phyloP scores from a whole-genome alignment of 208 protist genomes.

The Angomonas deanei region DNA sequence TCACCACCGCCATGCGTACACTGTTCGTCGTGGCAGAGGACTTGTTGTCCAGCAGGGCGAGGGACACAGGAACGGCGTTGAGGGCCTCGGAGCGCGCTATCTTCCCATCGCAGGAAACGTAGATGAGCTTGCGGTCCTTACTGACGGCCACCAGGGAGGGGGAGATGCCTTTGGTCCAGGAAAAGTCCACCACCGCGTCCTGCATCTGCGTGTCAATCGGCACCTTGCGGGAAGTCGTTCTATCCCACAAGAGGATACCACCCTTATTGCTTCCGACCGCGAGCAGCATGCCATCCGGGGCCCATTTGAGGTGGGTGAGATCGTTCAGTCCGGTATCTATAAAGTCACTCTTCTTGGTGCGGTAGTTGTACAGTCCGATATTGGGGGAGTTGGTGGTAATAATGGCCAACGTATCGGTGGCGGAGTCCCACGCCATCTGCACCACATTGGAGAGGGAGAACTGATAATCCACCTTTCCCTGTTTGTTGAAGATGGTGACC shows the following conservation, averaged over 20 bases:
- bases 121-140: constrained; percentile 85
- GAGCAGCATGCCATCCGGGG: constrained; percentile 57
- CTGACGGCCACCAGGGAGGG: constrained; percentile 46
- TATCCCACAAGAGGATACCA: constrained; percentile 91
- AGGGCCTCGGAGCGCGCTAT: constrained; percentile 50
- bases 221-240: constrained; percentile 83
- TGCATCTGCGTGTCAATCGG: constrained; percentile 86
- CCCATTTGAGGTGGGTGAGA: constrained; percentile 88
- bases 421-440: constrained; percentile 86
- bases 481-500: constrained; percentile 70
- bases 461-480: constrained; percentile 75
- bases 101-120: constrained; percentile 79
- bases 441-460: constrained; percentile 62
- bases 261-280: constrained; percentile 90
- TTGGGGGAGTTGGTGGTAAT: constrained; percentile 55
- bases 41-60: constrained; percentile 54
- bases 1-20: constrained; percentile 50
- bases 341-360: constrained; percentile 47
- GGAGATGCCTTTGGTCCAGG: constrained; percentile 74
- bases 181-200: constrained; percentile 81
- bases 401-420: constrained; percentile 84
- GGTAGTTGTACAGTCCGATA: constrained; percentile 81
- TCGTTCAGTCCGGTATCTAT: constrained; percentile 90
- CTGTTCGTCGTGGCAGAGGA: constrained; percentile 5
- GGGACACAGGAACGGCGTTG: constrained; percentile 27